Evolutionary conservation across 2,329 filamentous ascomycete species (phyloP).

Genomic region (Microcyclospora pomicola): DNA sequence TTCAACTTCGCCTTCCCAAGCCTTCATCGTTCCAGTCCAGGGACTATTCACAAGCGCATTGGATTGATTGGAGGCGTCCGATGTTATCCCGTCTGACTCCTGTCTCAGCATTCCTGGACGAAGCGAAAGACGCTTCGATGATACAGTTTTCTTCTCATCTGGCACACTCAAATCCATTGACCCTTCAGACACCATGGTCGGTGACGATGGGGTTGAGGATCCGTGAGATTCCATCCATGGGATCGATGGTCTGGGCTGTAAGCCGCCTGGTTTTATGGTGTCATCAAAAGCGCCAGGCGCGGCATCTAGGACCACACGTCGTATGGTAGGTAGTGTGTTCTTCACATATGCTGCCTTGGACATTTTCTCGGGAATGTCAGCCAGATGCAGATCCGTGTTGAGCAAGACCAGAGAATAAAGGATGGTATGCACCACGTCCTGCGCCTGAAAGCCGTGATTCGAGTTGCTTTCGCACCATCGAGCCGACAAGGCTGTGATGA

Average conservation of each 20-base stretch:
- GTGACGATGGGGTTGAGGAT: conserved; percentile 3
- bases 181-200: conserved; percentile 1
- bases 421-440: conserved; percentile 91
- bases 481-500: conserved; percentile 75
- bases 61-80: conserved; percentile 38
- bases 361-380: conserved; percentile 95
- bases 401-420: conserved; percentile 91
- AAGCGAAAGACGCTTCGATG: conserved; percentile 30
- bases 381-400: conserved; percentile 90
- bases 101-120: conserved; percentile 24
- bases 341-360: conserved; percentile 87
- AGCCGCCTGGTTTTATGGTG: conserved; percentile 12
- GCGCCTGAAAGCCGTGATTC: conserved; percentile 81
- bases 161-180: conserved; percentile 1
- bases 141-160: conserved; percentile 7
- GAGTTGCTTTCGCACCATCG: conserved; percentile 92
- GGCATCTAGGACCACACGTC: conserved; percentile 60
- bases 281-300: conserved; percentile 50
- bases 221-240: conserved; percentile 19
- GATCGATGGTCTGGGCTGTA: conserved; percentile 12
- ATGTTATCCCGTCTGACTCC: conserved; percentile 20
- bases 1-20: conserved; percentile 84
- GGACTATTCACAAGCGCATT: conserved; percentile 66
- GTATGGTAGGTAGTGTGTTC: conserved; percentile 86
- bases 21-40: conserved; percentile 59